Percentiles rank a stretch among this genome's conserved stretches.
Evolutionary conservation across 352 stramenopile genomes (phyloP).

Genomic region (Globisporangium iwayamae): DNA sequence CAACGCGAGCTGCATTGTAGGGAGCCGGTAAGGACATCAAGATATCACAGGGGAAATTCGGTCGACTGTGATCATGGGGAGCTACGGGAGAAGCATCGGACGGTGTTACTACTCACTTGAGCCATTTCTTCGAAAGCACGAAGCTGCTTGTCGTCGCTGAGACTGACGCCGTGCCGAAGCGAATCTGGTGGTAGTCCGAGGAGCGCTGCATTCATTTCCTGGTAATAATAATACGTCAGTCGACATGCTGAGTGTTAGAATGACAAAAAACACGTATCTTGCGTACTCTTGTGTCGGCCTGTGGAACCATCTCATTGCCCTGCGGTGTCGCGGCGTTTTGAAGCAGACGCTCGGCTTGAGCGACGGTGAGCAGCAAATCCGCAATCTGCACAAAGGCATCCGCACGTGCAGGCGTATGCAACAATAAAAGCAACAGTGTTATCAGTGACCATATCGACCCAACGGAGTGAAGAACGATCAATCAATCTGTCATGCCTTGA

Average conservation of each 20-base stretch:
- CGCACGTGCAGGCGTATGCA: no score
- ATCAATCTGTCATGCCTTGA: conserved; percentile 8
- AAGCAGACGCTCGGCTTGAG: conserved; percentile 30
- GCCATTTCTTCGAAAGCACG: conserved; percentile 20
- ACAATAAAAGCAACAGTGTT: no score
- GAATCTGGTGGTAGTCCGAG: conserved; percentile 23
- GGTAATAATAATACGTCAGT: not conserved
- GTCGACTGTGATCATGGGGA: no score
- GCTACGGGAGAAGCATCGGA: not conserved
- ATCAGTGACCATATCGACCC: not conserved
- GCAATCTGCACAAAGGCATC: conserved; percentile 7
- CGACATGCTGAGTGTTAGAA: not conserved
- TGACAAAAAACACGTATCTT: not conserved
- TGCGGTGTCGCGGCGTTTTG: not conserved
- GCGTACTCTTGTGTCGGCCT: conserved; percentile 1
- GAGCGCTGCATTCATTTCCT: conserved; percentile 7
- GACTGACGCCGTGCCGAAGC: conserved; percentile 19
- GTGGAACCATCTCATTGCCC: conserved; percentile 4
- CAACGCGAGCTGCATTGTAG: conserved; percentile 20
- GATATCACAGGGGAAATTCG: not conserved
- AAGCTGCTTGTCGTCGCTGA: conserved; percentile 17
- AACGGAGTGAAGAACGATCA: not conserved
- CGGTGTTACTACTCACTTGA: conserved; percentile 24
- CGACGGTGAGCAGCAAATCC: conserved; percentile 29
- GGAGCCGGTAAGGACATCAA: not conserved